Percentiles rank a stretch among this genome's conserved stretches.
These are phyloP conservation scores for Cinnamomum chago DNA, from an alignment of 164 flowering plant species.

Conservation along the genomic window DNA sequence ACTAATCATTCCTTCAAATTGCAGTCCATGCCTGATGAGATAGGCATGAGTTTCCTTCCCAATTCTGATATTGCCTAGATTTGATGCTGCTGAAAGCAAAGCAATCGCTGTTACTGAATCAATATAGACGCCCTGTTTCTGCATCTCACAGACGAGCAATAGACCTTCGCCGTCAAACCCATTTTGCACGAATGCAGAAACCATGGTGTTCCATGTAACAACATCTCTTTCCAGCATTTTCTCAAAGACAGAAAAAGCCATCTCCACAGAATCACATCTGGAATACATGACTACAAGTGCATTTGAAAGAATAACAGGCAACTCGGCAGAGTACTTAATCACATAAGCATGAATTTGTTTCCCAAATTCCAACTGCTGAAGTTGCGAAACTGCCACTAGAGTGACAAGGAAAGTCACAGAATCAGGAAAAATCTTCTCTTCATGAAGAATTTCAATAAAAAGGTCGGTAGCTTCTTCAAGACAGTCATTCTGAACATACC, in stretches of 20 bases:
- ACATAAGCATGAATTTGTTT: constrained; percentile 66
- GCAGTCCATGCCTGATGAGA: constrained; percentile 62
- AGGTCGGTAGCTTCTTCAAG: constrained; percentile 48
- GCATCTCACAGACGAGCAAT: constrained; percentile 79
- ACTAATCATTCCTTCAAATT: constrained; percentile 76
- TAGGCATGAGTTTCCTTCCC: constrained; percentile 83
- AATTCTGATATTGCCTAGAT: constrained; percentile 48
- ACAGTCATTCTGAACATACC: constrained; percentile 58
- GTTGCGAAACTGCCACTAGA: constrained; percentile 62
- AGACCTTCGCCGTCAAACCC: constrained; percentile 74
- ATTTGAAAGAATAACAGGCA: constrained; percentile 43
- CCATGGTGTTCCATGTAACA: constrained; percentile 91
- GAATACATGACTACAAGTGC: constrained; percentile 77
- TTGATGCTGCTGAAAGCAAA: constrained; percentile 81
- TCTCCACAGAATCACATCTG: constrained; percentile 51
- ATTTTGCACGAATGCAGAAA: constrained; percentile 73
- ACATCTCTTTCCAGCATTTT: constrained; percentile 69
- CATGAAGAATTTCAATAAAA: constrained; percentile 45
- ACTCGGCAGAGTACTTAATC: constrained; percentile 35
- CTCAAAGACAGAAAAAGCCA: constrained; percentile 54
- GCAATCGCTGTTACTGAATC: constrained; percentile 73
- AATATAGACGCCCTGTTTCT: constrained; percentile 47
- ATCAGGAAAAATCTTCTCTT: constrained; percentile 39
- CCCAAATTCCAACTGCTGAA: constrained; percentile 52
- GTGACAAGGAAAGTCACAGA: constrained; percentile 61